Percentiles rank a stretch among this genome's conserved stretches.
These are phyloP conservation scores for Cucurbitaria berberidis DNA, from an alignment of 2,329 filamentous ascomycete species.

Conservation along the genomic window DNA sequence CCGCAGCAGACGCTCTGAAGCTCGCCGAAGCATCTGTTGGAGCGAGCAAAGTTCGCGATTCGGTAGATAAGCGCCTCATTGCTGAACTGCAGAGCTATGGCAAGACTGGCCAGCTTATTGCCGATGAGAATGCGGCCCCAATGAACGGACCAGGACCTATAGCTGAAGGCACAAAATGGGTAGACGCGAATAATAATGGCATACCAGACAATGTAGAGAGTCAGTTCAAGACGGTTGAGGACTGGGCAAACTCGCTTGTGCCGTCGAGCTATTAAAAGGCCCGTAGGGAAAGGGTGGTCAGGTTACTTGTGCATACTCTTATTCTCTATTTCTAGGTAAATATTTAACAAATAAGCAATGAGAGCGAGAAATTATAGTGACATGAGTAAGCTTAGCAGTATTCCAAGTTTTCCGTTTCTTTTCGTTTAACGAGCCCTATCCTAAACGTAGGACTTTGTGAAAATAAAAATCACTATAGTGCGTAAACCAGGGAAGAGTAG, in stretches of 20 bases:
- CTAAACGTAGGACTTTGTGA: no score
- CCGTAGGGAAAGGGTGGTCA: background rate
- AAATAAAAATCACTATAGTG: no score
- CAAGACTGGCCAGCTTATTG: constrained; percentile 54
- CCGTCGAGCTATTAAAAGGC: constrained; percentile 25
- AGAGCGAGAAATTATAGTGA: background rate
- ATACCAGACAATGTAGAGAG: constrained; percentile 59
- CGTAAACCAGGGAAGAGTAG: no score
- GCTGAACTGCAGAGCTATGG: constrained; percentile 56
- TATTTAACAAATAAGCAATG: background rate
- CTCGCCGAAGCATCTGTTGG: constrained; percentile 52
- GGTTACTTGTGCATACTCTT: background rate
- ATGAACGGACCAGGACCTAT: constrained; percentile 53
- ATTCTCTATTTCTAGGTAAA: background rate
- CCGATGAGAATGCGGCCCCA: constrained; percentile 52
- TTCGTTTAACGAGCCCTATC: no score
- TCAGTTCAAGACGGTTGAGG: constrained; percentile 56
- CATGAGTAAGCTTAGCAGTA: background rate
- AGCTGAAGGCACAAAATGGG: constrained; percentile 47
- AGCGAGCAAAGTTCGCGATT: constrained; percentile 54
- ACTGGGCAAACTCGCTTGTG: constrained; percentile 59
- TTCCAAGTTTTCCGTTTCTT: background rate
- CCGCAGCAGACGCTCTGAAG: constrained; percentile 50
- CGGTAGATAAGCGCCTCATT: constrained; percentile 53
- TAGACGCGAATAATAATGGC: constrained; percentile 58